phyloP scores from a whole-genome alignment of 768 basidiomycete species.

The Kwoniella dendrophila region DNA sequence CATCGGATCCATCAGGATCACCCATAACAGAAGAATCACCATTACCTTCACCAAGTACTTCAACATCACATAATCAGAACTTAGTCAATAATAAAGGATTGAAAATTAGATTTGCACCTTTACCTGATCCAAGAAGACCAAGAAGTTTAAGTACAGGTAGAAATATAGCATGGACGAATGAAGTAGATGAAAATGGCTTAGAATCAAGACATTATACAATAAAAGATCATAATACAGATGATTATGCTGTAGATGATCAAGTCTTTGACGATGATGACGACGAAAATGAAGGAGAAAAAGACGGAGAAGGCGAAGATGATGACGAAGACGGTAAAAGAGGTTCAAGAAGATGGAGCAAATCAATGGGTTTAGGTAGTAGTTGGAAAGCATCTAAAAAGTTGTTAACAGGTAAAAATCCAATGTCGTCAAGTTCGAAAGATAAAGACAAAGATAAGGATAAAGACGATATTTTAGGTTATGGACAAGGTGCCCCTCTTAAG shows the following conservation, averaged over 20 bases:
- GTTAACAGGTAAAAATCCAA: conserved; percentile 31
- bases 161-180: conserved; percentile 42
- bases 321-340: conserved; percentile 27
- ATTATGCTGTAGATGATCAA: conserved; percentile 20
- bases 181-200: conserved; percentile 32
- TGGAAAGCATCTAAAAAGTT: conserved; percentile 57
- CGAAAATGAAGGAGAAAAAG: conserved; percentile 24
- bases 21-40: not conserved
- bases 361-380: conserved; percentile 36
- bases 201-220: conserved; percentile 34
- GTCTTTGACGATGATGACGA: conserved; percentile 27
- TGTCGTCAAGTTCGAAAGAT: conserved; percentile 4
- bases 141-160: conserved; percentile 45
- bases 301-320: conserved; percentile 32
- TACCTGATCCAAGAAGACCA: conserved; percentile 72
- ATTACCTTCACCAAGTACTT: conserved; percentile 6
- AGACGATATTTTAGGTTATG: conserved; percentile 6
- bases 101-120: conserved; percentile 77
- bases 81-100: conserved; percentile 1
- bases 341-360: conserved; percentile 47
- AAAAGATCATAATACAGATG: conserved; percentile 22
- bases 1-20: conserved; percentile 5
- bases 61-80: not conserved
- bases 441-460: conserved; percentile 24
- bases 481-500: conserved; percentile 47